Evolutionary conservation across 169 alveolate genomes (phyloP), one percentile per base, ranked within the genome.

Genomic region (Plasmodium falciparum): DNA sequence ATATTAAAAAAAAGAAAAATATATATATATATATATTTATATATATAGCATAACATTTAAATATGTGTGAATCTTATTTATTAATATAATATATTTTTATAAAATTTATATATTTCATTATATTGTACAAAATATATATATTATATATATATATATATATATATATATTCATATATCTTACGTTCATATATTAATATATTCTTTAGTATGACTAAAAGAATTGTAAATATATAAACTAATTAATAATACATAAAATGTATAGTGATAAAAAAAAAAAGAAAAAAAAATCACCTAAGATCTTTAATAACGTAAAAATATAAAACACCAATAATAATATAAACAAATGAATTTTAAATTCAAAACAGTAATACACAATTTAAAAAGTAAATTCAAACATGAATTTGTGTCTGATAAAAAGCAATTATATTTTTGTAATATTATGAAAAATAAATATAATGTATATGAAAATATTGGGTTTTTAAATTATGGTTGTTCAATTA

Each of bases 261-360:
- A 2, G 49, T 12, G 9, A n/a, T 6, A 61, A 61, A 67, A 43
- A 33, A 67, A 33, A 67, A 67, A 43, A 39, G 54, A 15, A 11
- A 17, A 11, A 17, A 2, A 61, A 61, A 54, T n/a, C 9, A 8
- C 0, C n/a, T n/a, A 26, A 26, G 39, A 26, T 3, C 39, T 26
- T 26, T 26, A 54, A 54, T 0, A 54, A 50, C 4, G 3, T 50
- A 54, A 29, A 65, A 65, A 24, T 5, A 65, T 29, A 65, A 2
- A 65, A 65, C 26, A 24, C 11, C 8, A 65, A 26, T 13, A 13
- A 65, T 13, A 24, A 29, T 20, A 24, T 24, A 45, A 9, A 61
- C 67, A 26, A 17, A 76, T 76, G 89, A 59, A 49, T 29, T 33
- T 22, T 9, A 56, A 59, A 45, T 66, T 76, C 43, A 76, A 65